These are phyloP conservation scores for Monosporascus sp. DNA, from an alignment of 2,329 filamentous ascomycete genomes.

Conservation along the genomic window DNA sequence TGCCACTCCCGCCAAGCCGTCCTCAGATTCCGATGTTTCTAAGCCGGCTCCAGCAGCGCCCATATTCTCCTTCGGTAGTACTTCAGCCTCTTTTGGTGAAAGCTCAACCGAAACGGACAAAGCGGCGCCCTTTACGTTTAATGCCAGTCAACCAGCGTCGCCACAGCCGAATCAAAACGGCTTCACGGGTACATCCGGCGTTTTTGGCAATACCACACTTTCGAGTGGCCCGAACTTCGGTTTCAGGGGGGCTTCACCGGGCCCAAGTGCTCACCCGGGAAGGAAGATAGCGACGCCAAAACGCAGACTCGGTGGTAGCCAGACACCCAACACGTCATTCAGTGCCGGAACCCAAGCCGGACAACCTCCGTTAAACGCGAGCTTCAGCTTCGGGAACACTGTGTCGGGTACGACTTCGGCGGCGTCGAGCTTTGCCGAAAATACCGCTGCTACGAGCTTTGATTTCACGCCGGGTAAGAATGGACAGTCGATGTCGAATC, in stretches of 20 bases:
- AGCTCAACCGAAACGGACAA: slow-evolving; percentile 5
- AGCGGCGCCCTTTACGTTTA: slow-evolving; percentile 4
- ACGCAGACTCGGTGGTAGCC: neutral
- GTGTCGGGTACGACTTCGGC: slow-evolving; percentile 6
- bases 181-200: slow-evolving; percentile 3
- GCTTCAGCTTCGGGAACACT: slow-evolving; percentile 23
- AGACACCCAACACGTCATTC: neutral
- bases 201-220: slow-evolving; percentile 3
- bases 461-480: slow-evolving; percentile 32
- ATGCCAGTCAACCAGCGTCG: slow-evolving; percentile 1
- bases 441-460: slow-evolving; percentile 23
- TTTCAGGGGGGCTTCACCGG: slow-evolving; percentile 9
- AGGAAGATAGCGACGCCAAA: neutral
- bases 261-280: neutral
- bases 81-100: slow-evolving; percentile 18
- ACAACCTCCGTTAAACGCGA: slow-evolving; percentile 4
- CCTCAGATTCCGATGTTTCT: slow-evolving; percentile 39
- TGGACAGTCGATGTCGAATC: slow-evolving; percentile 29
- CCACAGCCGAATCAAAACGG: slow-evolving; percentile 16
- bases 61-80: neutral
- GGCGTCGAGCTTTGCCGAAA: slow-evolving; percentile 22
- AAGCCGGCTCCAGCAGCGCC: slow-evolving; percentile 26
- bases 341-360: neutral
- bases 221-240: slow-evolving; percentile 2
- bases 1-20: slow-evolving; percentile 18